A percentile compares a stretch with the other conserved stretches of the same genome.
These are phyloP conservation scores for Guadua angustifolia DNA, from an alignment of 176 grass and related monocot species.

Conservation along the genomic window DNA sequence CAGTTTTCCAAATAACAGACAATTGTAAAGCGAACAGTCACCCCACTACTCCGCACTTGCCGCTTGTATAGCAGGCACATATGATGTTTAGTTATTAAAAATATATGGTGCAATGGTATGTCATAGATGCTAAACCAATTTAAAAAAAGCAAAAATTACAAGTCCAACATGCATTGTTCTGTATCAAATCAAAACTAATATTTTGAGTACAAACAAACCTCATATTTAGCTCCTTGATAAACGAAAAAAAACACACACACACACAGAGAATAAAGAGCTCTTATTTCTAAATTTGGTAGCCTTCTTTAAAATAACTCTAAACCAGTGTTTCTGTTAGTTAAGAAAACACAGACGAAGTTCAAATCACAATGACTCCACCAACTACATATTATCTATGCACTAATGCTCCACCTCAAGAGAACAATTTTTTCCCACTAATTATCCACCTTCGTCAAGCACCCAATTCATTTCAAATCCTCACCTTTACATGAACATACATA, in stretches of 20 bases:
- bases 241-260: background rate
- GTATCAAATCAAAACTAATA: background rate
- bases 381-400: background rate
- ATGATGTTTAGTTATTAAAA: background rate
- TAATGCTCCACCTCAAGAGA: background rate
- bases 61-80: background rate
- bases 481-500: background rate
- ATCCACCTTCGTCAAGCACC: background rate
- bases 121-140: background rate
- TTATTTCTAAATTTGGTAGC: background rate
- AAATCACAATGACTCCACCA: background rate
- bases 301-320: background rate
- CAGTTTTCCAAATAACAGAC: background rate
- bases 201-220: background rate
- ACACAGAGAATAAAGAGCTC: background rate
- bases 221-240: background rate
- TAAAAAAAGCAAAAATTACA: background rate
- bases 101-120: background rate
- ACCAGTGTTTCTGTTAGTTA: background rate
- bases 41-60: background rate
- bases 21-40: background rate
- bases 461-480: background rate
- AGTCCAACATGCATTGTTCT: background rate
- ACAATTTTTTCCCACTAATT: background rate
- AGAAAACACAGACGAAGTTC: background rate